phyloP scores from a whole-genome alignment of 176 grass and related monocot species.

The Thinopyrum elongatum region DNA sequence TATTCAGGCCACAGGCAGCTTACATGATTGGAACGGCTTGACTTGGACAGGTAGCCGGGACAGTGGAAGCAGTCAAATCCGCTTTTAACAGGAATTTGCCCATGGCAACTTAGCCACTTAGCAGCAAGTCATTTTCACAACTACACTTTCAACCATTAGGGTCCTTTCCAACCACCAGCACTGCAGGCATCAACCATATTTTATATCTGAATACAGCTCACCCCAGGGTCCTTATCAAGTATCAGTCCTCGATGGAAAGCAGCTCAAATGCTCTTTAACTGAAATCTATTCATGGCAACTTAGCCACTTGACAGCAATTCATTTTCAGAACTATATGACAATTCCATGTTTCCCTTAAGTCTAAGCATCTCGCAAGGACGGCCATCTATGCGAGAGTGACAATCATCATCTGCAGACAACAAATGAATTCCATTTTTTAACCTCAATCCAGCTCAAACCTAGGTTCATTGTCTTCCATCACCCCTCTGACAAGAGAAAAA shows the following conservation, averaged over 20 bases:
- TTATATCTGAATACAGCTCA: slow-evolving; percentile 71
- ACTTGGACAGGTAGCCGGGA: neutral
- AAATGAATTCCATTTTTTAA: slow-evolving; percentile 45
- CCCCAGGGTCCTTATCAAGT: slow-evolving; percentile 42
- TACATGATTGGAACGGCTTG: neutral
- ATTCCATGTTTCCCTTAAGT: slow-evolving; percentile 53
- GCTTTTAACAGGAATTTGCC: neutral
- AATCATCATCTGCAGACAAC: slow-evolving; percentile 53
- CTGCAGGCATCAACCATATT: slow-evolving; percentile 39
- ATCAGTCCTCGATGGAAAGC: slow-evolving; percentile 16
- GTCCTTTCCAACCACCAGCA: slow-evolving; percentile 28
- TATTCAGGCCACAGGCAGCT: neutral
- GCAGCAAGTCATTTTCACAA: slow-evolving; percentile 21
- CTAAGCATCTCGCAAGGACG: slow-evolving; percentile 44
- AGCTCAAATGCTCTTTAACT: slow-evolving; percentile 16
- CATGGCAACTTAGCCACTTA: neutral
- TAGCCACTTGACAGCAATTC: slow-evolving; percentile 27
- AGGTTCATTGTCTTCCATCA: slow-evolving; percentile 70
- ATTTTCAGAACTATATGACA: slow-evolving; percentile 32
- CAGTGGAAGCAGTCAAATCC: neutral
- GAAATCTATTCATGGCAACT: neutral
- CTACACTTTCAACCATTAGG: neutral
- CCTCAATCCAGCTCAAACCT: slow-evolving; percentile 73
- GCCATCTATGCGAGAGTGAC: slow-evolving; percentile 39
- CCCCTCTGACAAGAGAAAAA: slow-evolving; percentile 34